Percentiles rank a stretch among this genome's conserved stretches.
These are phyloP conservation scores for Trypanosoma congolense DNA, from an alignment of 208 protist species.

Conservation along the genomic window DNA sequence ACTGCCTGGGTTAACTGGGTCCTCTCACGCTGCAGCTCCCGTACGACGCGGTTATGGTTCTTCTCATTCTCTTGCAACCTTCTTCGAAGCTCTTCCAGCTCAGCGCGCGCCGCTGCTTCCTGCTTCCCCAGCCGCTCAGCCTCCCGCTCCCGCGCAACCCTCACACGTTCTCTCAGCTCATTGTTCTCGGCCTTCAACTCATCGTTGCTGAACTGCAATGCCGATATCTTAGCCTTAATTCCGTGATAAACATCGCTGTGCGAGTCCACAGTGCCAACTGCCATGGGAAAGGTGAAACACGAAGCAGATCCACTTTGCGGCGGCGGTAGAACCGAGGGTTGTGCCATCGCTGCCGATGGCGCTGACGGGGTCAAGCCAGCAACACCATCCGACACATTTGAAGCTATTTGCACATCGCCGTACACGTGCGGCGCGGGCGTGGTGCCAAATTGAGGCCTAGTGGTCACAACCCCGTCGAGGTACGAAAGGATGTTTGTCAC, in stretches of 20 bases:
- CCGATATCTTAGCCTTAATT: constrained; percentile 78
- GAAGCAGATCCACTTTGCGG: constrained; percentile 18
- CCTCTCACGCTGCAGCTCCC: constrained; percentile 48
- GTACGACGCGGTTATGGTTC: constrained; percentile 23
- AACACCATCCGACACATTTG: neutral
- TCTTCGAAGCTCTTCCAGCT: constrained; percentile 41
- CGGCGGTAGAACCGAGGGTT: neutral
- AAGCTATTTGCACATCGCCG: neutral
- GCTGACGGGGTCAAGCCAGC: neutral
- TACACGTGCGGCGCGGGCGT: neutral
- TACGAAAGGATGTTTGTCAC: constrained; percentile 84
- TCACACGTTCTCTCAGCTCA: constrained; percentile 41
- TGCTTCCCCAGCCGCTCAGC: constrained; percentile 28
- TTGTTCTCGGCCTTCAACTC: constrained; percentile 71
- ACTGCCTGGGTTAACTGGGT: constrained; percentile 41
- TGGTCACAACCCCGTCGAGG: constrained; percentile 43
- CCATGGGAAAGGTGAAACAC: constrained; percentile 16
- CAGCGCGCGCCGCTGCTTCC: constrained; percentile 29
- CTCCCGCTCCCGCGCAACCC: constrained; percentile 35
- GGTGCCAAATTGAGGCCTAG: constrained; percentile 1
- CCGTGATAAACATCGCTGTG: constrained; percentile 64
- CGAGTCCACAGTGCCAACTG: constrained; percentile 26
- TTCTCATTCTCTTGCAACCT: constrained; percentile 28
- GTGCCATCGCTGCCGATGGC: constrained; percentile 15
- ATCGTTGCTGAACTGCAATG: constrained; percentile 66